Conservation (phyloP, 2,329 filamentous ascomycete genomes). For the Phaeosphaeriaceae sp. region DNA sequence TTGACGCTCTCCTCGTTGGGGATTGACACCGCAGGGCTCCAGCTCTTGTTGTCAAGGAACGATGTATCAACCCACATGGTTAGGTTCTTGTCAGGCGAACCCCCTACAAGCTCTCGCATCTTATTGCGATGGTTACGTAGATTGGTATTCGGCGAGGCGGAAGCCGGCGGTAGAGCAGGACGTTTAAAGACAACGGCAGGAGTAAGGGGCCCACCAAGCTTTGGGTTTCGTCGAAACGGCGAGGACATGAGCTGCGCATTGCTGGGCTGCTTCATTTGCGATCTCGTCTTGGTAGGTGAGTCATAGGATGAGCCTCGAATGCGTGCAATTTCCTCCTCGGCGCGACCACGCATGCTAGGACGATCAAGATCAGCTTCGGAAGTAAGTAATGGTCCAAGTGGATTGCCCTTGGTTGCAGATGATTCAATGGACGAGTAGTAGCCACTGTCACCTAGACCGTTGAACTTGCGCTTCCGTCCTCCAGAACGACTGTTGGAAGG, state of each 20-base stretch:
- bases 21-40: conserved; percentile 71
- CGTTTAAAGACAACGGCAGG: conserved; percentile 82
- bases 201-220: conserved; percentile 67
- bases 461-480: conserved; percentile 77
- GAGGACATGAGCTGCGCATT: conserved; percentile 48
- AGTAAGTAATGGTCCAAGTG: conserved; percentile 68
- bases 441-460: conserved; percentile 88
- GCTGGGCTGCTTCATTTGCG: conserved; percentile 57
- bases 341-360: conserved; percentile 86
- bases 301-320: conserved; percentile 92
- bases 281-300: conserved; percentile 77
- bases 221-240: conserved; percentile 47
- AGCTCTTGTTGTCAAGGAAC: conserved; percentile 48
- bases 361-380: conserved; percentile 77
- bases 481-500: conserved; percentile 68
- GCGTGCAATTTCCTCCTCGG: conserved; percentile 93
- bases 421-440: conserved; percentile 97
- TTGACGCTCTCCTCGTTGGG: conserved; percentile 64
- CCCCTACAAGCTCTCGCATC: conserved; percentile 76
- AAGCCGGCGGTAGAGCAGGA: conserved; percentile 69
- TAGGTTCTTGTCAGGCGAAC: conserved; percentile 71
- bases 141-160: conserved; percentile 91
- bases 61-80: conserved; percentile 62
- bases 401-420: conserved; percentile 77
- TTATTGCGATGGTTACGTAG: conserved; percentile 85